Conservation (phyloP, 176 grass and related monocot genomes). For the Puya raimondii region DNA sequence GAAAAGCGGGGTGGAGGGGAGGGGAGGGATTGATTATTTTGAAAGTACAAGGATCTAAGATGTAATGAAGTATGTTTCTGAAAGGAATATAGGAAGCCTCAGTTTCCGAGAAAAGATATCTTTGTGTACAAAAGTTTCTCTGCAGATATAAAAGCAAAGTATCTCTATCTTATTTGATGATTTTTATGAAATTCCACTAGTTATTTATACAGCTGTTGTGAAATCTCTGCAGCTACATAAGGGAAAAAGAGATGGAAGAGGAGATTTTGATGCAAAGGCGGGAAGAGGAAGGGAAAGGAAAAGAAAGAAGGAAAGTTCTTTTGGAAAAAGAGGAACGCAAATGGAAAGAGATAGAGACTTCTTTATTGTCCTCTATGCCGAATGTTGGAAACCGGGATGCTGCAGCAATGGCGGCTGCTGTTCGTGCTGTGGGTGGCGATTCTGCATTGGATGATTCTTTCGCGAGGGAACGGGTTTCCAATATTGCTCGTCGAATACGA, state of each 20-base stretch:
- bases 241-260: slow-evolving; percentile 99
- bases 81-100: too few relatives aligned
- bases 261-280: slow-evolving; percentile 94
- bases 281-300: slow-evolving; percentile 97
- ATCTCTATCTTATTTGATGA: too few relatives aligned
- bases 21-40: too few relatives aligned
- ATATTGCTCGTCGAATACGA: slow-evolving; percentile 78
- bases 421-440: slow-evolving; percentile 90
- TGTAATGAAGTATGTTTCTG: too few relatives aligned
- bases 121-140: too few relatives aligned
- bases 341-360: slow-evolving; percentile 98
- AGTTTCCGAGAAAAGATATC: too few relatives aligned
- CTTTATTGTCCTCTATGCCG: slow-evolving; percentile 82
- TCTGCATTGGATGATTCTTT: slow-evolving; percentile 88
- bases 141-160: too few relatives aligned
- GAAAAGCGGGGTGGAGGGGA: too few relatives aligned
- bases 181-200: too few relatives aligned
- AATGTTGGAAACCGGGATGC: slow-evolving; percentile 96
- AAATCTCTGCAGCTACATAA: slow-evolving; percentile 72
- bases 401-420: slow-evolving; percentile 96
- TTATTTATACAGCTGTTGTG: not conserved
- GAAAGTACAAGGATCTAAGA: too few relatives aligned
- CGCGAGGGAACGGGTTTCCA: slow-evolving; percentile 82
- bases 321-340: slow-evolving; percentile 95
- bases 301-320: slow-evolving; percentile 87